phyloP scores from a whole-genome alignment of 768 basidiomycete genomes.

The Lactarius trivialis region DNA sequence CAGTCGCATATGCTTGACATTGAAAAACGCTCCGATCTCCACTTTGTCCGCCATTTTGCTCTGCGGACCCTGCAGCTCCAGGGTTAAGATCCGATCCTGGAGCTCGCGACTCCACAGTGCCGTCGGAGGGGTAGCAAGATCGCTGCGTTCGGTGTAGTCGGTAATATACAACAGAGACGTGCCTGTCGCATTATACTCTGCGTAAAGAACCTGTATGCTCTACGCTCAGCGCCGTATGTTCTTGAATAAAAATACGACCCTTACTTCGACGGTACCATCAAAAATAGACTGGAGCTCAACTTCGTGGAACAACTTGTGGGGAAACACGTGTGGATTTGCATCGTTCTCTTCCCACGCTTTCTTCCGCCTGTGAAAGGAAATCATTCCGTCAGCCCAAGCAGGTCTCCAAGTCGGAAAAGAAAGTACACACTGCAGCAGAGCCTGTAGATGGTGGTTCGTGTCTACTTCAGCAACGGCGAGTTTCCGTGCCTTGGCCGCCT shows the following conservation, averaged over 20 bases:
- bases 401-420: too few relatives aligned
- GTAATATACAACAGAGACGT: conserved; percentile 18
- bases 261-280: conserved; percentile 22
- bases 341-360: conserved; percentile 22
- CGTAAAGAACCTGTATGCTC: conserved; percentile 14
- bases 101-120: conserved; percentile 8
- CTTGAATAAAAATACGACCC: not conserved
- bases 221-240: not conserved
- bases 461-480: conserved; percentile 12
- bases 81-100: conserved; percentile 8
- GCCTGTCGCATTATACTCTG: conserved; percentile 11
- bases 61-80: conserved; percentile 20
- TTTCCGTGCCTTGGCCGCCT: conserved; percentile 18
- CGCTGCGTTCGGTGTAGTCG: conserved; percentile 19
- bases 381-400: not conserved
- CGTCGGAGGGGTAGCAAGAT: conserved; percentile 11
- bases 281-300: conserved; percentile 14
- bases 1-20: conserved; percentile 19
- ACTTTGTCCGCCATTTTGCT: conserved; percentile 18
- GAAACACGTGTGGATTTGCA: conserved; percentile 18
- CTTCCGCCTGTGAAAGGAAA: conserved; percentile 16
- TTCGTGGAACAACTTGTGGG: conserved; percentile 18
- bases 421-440: conserved; percentile 17
- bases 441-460: not conserved
- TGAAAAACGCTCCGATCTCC: conserved; percentile 15